phyloP scores from a whole-genome alignment of 495 filamentous ascomycete genomes.

The Hypoxylon perforatum region DNA sequence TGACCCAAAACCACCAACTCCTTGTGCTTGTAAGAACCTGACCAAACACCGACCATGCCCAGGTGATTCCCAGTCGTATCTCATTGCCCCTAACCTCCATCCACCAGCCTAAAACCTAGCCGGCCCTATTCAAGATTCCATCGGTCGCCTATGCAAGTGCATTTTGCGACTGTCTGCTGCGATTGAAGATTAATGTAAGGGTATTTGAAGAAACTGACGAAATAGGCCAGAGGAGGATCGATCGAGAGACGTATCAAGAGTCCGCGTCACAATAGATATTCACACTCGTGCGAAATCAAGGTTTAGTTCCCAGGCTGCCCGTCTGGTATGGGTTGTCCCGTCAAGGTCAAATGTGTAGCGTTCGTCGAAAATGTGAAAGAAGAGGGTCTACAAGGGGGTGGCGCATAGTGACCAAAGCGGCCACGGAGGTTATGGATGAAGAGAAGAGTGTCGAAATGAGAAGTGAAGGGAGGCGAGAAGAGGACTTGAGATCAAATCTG shows the following conservation, averaged over 20 bases:
- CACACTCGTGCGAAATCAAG: slow-evolving; percentile 33
- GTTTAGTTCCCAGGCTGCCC: slow-evolving; percentile 20
- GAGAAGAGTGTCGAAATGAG: slow-evolving; percentile 23
- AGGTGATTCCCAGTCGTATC: not conserved
- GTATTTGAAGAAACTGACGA: slow-evolving; percentile 13
- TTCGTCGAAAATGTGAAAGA: slow-evolving; percentile 16
- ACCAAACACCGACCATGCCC: not conserved
- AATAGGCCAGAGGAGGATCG: slow-evolving; percentile 18
- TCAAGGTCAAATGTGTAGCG: slow-evolving; percentile 19
- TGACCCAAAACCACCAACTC: slow-evolving; percentile 44
- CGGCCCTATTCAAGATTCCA: slow-evolving; percentile 17
- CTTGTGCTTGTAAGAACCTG: slow-evolving; percentile 17
- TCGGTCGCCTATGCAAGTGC: slow-evolving; percentile 19
- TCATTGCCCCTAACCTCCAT: slow-evolving; percentile 8
- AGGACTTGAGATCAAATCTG: slow-evolving; percentile 74
- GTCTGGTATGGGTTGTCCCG: slow-evolving; percentile 20
- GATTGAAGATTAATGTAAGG: slow-evolving; percentile 39
- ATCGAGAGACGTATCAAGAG: slow-evolving; percentile 25
- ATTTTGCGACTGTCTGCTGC: slow-evolving; percentile 23
- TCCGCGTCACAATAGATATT: slow-evolving; percentile 22
- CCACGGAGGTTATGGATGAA: slow-evolving; percentile 22
- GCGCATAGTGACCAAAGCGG: slow-evolving; percentile 18
- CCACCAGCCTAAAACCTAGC: slow-evolving; percentile 13
- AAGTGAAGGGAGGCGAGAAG: slow-evolving; percentile 21
- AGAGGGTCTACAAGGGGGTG: slow-evolving; percentile 37